Evolutionary conservation across 305 asterid species (phyloP).

Genomic region (Fraxinus sp.): DNA sequence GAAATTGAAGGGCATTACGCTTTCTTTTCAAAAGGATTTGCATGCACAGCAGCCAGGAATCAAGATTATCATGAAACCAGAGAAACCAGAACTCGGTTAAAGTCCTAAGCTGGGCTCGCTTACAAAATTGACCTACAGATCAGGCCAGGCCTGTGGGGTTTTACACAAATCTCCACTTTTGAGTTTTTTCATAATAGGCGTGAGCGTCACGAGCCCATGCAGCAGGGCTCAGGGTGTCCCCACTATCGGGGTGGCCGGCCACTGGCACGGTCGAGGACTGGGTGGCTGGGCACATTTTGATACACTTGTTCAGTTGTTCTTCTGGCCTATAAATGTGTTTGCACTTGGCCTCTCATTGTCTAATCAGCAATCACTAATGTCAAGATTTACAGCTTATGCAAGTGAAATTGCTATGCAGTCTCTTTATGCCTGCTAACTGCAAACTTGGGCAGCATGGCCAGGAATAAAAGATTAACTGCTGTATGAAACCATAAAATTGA

Average conservation of each 20-base stretch:
- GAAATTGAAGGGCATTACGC: background rate
- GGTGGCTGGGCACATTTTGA: background rate
- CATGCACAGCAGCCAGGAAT: background rate
- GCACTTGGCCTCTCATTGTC: background rate
- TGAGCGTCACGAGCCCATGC: background rate
- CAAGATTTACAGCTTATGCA: background rate
- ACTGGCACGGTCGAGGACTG: background rate
- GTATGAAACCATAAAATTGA: background rate
- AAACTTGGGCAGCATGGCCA: background rate
- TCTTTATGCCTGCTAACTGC: background rate
- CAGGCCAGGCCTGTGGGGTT: background rate
- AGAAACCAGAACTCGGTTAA: background rate
- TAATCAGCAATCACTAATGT: background rate
- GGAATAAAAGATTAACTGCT: background rate
- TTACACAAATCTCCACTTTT: background rate
- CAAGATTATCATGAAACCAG: background rate
- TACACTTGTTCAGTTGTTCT: background rate
- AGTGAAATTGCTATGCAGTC: background rate
- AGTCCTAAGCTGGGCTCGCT: background rate
- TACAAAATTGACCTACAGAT: background rate
- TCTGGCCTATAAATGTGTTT: background rate
- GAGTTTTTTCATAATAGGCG: background rate
- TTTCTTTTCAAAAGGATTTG: background rate
- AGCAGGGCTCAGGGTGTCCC: background rate
- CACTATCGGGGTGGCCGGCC: background rate